These are phyloP conservation scores for Calendula officinalis DNA, from an alignment of 129 eudicot species.

Conservation along the genomic window DNA sequence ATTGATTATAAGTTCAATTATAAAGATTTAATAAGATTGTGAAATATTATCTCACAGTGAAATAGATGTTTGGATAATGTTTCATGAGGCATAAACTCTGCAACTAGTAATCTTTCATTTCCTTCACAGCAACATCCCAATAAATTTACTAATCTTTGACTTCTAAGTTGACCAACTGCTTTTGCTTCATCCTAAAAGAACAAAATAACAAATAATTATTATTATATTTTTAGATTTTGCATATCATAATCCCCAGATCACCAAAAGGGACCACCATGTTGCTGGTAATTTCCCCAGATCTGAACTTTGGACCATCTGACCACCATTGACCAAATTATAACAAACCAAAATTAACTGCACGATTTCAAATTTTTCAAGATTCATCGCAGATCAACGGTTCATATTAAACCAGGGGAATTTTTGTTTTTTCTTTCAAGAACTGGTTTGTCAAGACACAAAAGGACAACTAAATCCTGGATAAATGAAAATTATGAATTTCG, in stretches of 20 bases:
- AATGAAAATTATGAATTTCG: neutral
- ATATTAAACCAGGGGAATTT: no score
- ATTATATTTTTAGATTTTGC: no score
- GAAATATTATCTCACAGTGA: neutral
- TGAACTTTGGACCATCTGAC: no score
- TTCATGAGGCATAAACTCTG: conserved; percentile 20
- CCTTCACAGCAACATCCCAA: conserved; percentile 21
- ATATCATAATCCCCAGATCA: no score
- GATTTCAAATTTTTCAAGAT: no score
- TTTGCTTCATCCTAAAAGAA: conserved; percentile 17
- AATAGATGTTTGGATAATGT: conserved; percentile 15
- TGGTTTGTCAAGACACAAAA: neutral
- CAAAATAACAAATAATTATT: neutral
- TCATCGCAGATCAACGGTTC: no score
- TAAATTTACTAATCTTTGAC: conserved; percentile 11
- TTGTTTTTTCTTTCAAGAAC: no score
- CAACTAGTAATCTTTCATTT: conserved; percentile 20
- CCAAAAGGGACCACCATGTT: no score
- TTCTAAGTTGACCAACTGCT: conserved; percentile 13
- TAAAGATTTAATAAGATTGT: neutral
- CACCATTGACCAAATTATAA: no score
- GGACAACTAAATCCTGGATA: neutral
- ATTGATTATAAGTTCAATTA: neutral
- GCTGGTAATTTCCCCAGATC: no score
- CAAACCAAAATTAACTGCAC: no score